Percentiles rank a stretch among this genome's conserved stretches.
phyloP scores from a whole-genome alignment of 805 yeast genomes.

The Pichia pseudocactophila region DNA sequence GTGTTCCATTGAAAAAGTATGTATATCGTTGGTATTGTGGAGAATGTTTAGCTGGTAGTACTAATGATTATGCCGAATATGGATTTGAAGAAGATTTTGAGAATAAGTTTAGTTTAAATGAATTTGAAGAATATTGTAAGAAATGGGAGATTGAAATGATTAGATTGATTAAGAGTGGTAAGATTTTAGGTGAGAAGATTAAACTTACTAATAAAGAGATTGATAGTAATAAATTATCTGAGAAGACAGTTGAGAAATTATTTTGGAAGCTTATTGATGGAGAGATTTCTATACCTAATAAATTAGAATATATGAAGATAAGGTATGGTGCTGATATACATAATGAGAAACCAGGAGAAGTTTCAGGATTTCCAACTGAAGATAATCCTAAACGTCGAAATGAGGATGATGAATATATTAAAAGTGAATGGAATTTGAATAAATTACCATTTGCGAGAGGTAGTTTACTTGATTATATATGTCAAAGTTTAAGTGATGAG shows the following conservation, averaged over 20 bases:
- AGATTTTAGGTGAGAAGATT: slow-evolving; percentile 13
- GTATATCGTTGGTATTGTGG: slow-evolving; percentile 76
- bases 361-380: slow-evolving; percentile 65
- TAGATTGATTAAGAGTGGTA: neutral
- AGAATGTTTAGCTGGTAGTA: slow-evolving; percentile 63
- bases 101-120: slow-evolving; percentile 36
- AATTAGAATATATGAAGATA: slow-evolving; percentile 45
- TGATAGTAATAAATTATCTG: slow-evolving; percentile 26
- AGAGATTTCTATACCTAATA: slow-evolving; percentile 8
- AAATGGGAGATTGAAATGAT: slow-evolving; percentile 32
- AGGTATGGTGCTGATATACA: slow-evolving; percentile 85
- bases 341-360: slow-evolving; percentile 51
- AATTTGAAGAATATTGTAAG: slow-evolving; percentile 50
- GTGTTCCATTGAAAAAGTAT: slow-evolving; percentile 38
- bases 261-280: slow-evolving; percentile 49
- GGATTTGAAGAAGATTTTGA: slow-evolving; percentile 68
- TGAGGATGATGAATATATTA: slow-evolving; percentile 28
- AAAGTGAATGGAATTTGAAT: slow-evolving; percentile 71
- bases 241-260: slow-evolving; percentile 45
- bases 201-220: slow-evolving; percentile 1
- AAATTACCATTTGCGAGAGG: slow-evolving; percentile 62
- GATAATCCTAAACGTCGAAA: slow-evolving; percentile 16
- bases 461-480: slow-evolving; percentile 56
- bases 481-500: slow-evolving; percentile 2
- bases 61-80: slow-evolving; percentile 54